phyloP scores from a whole-genome alignment of 2,329 filamentous ascomycete species.

The Tolypocladium cylindrosporum region DNA sequence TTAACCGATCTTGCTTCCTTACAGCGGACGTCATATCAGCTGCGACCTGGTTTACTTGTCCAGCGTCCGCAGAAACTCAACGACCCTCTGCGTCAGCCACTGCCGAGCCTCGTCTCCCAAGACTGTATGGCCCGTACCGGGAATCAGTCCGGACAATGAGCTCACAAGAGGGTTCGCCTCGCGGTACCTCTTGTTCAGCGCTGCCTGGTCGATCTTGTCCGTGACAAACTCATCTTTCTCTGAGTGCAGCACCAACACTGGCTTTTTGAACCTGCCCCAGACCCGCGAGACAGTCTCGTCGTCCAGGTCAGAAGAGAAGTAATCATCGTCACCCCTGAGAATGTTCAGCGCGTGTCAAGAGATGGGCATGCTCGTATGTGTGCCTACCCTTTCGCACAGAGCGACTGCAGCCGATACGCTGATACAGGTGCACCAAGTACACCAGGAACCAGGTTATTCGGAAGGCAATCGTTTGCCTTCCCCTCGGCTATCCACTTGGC shows the following conservation, averaged over 20 bases:
- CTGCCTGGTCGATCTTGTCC: slow-evolving; percentile 42
- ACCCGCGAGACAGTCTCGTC: slow-evolving; percentile 44
- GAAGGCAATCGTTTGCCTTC: slow-evolving; percentile 44
- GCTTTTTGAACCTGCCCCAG: slow-evolving; percentile 55
- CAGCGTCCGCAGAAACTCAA: slow-evolving; percentile 31
- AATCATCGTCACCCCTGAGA: slow-evolving; percentile 67
- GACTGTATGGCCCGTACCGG: slow-evolving; percentile 41
- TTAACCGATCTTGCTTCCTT: not conserved
- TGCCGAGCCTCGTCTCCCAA: slow-evolving; percentile 31
- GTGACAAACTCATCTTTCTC: slow-evolving; percentile 59
- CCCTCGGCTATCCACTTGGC: slow-evolving; percentile 45
- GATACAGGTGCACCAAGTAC: slow-evolving; percentile 36
- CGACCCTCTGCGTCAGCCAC: slow-evolving; percentile 39
- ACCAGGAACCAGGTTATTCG: slow-evolving; percentile 29
- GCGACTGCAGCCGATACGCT: slow-evolving; percentile 41
- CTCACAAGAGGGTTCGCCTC: slow-evolving; percentile 34
- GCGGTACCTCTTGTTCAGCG: slow-evolving; percentile 48
- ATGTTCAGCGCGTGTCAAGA: not conserved
- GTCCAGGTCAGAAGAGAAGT: slow-evolving; percentile 72
- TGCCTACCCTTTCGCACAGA: slow-evolving; percentile 38
- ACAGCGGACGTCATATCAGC: not conserved
- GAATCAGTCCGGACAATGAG: slow-evolving; percentile 40
- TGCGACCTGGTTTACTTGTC: slow-evolving; percentile 1
- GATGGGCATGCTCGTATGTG: not conserved
- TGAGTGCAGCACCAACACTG: slow-evolving; percentile 55